phyloP scores from a whole-genome alignment of 2,329 filamentous ascomycete species.

The Arthroderma sp. region DNA sequence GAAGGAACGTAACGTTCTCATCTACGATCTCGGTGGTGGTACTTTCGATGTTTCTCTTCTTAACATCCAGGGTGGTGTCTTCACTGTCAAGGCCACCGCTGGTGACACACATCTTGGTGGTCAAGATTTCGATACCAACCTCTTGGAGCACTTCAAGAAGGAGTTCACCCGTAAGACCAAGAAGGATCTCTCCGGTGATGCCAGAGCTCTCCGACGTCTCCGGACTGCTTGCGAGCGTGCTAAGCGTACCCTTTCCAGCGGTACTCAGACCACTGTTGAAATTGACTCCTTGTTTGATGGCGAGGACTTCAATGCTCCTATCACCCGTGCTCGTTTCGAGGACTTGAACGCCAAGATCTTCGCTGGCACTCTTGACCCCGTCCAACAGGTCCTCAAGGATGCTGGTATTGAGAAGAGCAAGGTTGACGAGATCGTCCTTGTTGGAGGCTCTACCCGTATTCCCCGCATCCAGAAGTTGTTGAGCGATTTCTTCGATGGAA shows the following conservation, averaged over 20 bases:
- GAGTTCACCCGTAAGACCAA: constrained; percentile 76
- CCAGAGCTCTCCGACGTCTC: constrained; percentile 88
- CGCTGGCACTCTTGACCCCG: constrained; percentile 82
- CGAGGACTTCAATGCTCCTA: constrained; percentile 92
- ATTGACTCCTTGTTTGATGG: constrained; percentile 98
- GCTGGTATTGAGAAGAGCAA: constrained; percentile 72
- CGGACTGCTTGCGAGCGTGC: constrained; percentile 98
- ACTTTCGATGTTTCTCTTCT: constrained; percentile 99
- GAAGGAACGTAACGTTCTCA: constrained; percentile 97
- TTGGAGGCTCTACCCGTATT: constrained; percentile 98
- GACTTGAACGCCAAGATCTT: constrained; percentile 96
- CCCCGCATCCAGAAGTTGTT: constrained; percentile 98
- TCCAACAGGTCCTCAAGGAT: constrained; percentile 94
- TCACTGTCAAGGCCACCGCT: constrained; percentile 96
- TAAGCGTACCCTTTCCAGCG: constrained; percentile 96
- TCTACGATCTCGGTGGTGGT: constrained; percentile 99
- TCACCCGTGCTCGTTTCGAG: constrained; percentile 98
- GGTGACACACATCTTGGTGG: constrained; percentile 96
- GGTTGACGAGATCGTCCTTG: constrained; percentile 97
- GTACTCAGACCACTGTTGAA: constrained; percentile 93
- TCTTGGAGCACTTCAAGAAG: constrained; percentile 93
- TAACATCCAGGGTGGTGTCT: constrained; percentile 98
- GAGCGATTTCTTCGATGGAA: constrained; percentile 97
- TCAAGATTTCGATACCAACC: constrained; percentile 90
- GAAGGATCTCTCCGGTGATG: constrained; percentile 51